A percentile compares a stretch with the other conserved stretches of the same genome.
Evolutionary conservation across 129 eudicot genomes (phyloP).

Genomic region (Smallanthus sonchifolius): DNA sequence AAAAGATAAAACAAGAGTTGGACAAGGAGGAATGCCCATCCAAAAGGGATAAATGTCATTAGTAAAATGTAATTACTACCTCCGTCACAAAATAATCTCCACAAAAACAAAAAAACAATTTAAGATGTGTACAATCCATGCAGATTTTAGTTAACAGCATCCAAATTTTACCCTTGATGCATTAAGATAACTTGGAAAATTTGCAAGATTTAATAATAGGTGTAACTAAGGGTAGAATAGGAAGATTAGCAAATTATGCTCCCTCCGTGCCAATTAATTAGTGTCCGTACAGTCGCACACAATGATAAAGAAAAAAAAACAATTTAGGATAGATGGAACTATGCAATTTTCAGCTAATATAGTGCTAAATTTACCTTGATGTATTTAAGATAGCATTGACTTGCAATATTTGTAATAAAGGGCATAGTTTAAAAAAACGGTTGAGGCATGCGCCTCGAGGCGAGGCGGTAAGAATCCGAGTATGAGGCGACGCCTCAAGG

Average conservation of each 20-base stretch:
- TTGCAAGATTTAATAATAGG: neutral
- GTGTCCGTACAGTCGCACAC: too few species aligned
- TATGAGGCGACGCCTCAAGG: too few species aligned
- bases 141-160: neutral
- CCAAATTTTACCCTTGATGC: neutral
- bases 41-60: too few species aligned
- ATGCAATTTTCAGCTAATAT: neutral
- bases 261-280: neutral
- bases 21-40: too few species aligned
- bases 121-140: neutral
- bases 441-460: too few species aligned
- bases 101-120: neutral
- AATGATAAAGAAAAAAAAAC: neutral
- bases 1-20: neutral
- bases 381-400: neutral
- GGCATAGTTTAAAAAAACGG: too few species aligned
- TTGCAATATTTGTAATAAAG: too few species aligned
- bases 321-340: neutral
- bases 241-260: neutral
- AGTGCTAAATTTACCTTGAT: neutral
- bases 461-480: too few species aligned
- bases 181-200: neutral
- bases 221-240: neutral
- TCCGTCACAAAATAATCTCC: neutral
- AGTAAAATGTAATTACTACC: neutral